A percentile compares a stretch with the other conserved stretches of the same genome.
Conservation (phyloP, 2,329 filamentous ascomycete species). For the Penicillium sp. region DNA sequence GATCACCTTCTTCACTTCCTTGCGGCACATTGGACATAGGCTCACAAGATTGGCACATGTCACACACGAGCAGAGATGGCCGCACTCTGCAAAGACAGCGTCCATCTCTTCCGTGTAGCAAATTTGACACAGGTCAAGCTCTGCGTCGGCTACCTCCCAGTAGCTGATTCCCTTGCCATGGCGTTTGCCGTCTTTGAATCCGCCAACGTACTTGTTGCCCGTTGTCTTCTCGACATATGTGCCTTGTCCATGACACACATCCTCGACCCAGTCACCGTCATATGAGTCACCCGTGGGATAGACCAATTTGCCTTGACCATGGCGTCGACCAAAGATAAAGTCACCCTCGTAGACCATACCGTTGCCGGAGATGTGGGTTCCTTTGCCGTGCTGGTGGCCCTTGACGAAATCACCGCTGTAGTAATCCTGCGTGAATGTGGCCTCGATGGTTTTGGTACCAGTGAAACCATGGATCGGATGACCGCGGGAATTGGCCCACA, state of each 20-base stretch:
- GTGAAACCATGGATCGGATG: constrained; percentile 48
- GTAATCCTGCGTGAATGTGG: constrained; percentile 57
- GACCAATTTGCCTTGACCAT: constrained; percentile 59
- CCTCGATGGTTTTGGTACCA: constrained; percentile 52
- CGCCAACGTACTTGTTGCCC: constrained; percentile 62
- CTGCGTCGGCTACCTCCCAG: constrained; percentile 64
- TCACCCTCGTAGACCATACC: constrained; percentile 59
- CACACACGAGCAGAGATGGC: constrained; percentile 63
- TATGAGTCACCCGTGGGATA: constrained; percentile 57
- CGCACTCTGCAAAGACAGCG: constrained; percentile 63
- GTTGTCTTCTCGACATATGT: constrained; percentile 58
- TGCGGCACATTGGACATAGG: constrained; percentile 62
- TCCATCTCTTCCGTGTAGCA: constrained; percentile 63
- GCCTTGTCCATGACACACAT: constrained; percentile 56
- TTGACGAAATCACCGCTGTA: constrained; percentile 57
- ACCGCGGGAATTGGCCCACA: constrained; percentile 46
- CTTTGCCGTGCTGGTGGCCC: constrained; percentile 56
- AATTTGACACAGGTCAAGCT: constrained; percentile 60
- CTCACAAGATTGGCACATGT: constrained; percentile 61
- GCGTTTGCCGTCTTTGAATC: constrained; percentile 61
- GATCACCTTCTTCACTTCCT: constrained; percentile 57
- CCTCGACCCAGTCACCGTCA: constrained; percentile 48
- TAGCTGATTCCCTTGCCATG: constrained; percentile 63
- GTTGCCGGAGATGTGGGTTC: constrained; percentile 54
- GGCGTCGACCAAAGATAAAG: constrained; percentile 55